Conservation (phyloP, 306 rosid species). For the Inga oerstediana region DNA sequence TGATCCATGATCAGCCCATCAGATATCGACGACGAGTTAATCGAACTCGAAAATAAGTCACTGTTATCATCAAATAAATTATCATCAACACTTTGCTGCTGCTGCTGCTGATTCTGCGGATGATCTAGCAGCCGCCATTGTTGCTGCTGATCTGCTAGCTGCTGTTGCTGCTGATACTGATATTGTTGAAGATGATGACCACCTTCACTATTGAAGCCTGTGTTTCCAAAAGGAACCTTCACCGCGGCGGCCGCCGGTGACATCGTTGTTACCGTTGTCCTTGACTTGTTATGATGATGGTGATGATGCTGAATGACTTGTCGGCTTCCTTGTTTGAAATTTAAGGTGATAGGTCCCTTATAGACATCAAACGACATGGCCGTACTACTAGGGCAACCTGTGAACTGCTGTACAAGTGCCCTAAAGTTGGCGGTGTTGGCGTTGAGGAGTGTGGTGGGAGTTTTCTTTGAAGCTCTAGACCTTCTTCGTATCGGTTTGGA, state of each 20-base stretch:
- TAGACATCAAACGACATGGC: slow-evolving; percentile 40
- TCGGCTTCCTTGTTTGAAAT: slow-evolving; percentile 37
- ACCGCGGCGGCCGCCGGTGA: not conserved
- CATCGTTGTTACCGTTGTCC: not conserved
- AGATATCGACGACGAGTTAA: not conserved
- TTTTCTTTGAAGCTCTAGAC: slow-evolving; percentile 64
- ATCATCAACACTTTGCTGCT: not conserved
- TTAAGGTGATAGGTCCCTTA: slow-evolving; percentile 69
- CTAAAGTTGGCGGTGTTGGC: slow-evolving; percentile 71
- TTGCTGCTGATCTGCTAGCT: not conserved
- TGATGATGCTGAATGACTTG: not conserved
- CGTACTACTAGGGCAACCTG: slow-evolving; percentile 53
- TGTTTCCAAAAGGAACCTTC: not conserved
- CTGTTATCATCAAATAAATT: not conserved
- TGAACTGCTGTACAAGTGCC: slow-evolving; percentile 71
- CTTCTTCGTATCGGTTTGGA: slow-evolving; percentile 45
- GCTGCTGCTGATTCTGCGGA: not conserved
- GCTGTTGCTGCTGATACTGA: not conserved
- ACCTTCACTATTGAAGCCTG: not conserved
- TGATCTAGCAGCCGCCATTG: not conserved
- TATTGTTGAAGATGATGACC: not conserved
- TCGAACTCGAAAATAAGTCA: not conserved
- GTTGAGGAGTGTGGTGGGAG: slow-evolving; percentile 68
- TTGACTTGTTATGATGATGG: not conserved
- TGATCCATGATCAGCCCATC: not conserved